Evolutionary conservation across 345 rosid genomes (phyloP), one percentile per base, ranked within the genome.

Genomic region (Sisymbrium altissimum): DNA sequence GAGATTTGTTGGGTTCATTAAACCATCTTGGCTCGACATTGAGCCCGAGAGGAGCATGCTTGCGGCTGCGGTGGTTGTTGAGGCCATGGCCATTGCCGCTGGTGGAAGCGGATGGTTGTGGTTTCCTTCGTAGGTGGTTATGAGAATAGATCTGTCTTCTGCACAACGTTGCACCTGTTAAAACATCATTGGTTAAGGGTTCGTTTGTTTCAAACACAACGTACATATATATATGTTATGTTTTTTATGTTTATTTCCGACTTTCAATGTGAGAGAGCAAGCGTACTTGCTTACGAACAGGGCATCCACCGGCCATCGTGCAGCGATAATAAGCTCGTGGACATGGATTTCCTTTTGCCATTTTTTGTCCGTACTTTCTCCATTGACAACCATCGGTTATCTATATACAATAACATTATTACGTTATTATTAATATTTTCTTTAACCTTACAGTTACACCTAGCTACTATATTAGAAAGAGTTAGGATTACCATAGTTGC

Each of bases 31-130:
- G 74, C 94, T 95, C 1, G 98, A 85, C 96, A 87, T 86, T n/a
- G 99, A 90, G 0, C 99, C 99, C 0, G 99, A 92, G 39, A 95
- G 96, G 52, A 95, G 60, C 99, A 92, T 95, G 64, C 71, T 90
- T 3, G 96, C 98, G 0, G 99, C 99, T 1, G 98, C 96, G 0
- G 96, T 11, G n/a, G 99, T 95, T 7, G 99, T 92, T 17, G 99
- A 92, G 23, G 97, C 99, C 98, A 95, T 95, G 4, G 98, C 88
- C 90, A 92, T 84, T n/a, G 99, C 99, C 0, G 99, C 94, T 7
- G 97, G 94, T 4, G 99, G 99, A n/a, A 95, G 82, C 5, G 96
- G 99, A 69, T 95, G 99, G 76, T 90, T 95, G 67, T 95, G 99
- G 74, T 85, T 90, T 13, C 99, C 99, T 78, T 95, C 99, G 44